Evolutionary conservation across 768 basidiomycete genomes (phyloP).

Genomic region (Leucosporidium creatinivorum): DNA sequence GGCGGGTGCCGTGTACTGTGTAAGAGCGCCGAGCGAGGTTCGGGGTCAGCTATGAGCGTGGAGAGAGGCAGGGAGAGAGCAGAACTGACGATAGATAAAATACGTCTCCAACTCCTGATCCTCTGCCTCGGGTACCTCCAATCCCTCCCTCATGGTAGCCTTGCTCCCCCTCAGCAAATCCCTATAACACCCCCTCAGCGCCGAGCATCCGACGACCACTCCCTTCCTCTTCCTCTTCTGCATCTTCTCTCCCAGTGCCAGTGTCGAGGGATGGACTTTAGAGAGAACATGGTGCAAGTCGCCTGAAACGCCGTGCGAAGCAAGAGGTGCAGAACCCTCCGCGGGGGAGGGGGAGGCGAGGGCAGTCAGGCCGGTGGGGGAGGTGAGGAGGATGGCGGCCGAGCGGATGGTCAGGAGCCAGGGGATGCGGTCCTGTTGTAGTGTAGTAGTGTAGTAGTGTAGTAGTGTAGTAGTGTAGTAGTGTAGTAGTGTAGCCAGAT

Average conservation of each 20-base stretch:
- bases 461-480: no score
- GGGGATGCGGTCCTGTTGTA: conserved; percentile 59
- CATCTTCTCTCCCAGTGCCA: conserved; percentile 4
- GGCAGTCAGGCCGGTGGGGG: background rate
- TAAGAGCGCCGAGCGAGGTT: background rate
- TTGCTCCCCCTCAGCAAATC: conserved; percentile 64
- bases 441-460: no score
- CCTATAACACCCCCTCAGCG: conserved; percentile 72
- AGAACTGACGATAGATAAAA: conserved; percentile 59
- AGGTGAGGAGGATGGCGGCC: conserved; percentile 46
- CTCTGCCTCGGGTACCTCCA: conserved; percentile 8
- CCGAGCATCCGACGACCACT: conserved; percentile 78
- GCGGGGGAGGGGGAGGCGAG: conserved; percentile 8
- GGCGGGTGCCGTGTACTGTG: conserved; percentile 53
- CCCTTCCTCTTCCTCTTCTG: conserved; percentile 42
- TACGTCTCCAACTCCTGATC: conserved; percentile 51
- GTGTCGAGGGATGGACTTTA: conserved; percentile 14
- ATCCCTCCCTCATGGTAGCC: conserved; percentile 18
- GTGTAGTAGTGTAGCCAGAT: no score
- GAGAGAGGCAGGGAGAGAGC: background rate
- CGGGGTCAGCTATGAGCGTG: background rate
- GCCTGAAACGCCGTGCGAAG: background rate
- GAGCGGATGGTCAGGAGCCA: conserved; percentile 71
- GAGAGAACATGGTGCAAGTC: conserved; percentile 12
- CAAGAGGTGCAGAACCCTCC: no score